Evolutionary conservation across 495 filamentous ascomycete species (phyloP).

Genomic region (Penicillium turbatum): DNA sequence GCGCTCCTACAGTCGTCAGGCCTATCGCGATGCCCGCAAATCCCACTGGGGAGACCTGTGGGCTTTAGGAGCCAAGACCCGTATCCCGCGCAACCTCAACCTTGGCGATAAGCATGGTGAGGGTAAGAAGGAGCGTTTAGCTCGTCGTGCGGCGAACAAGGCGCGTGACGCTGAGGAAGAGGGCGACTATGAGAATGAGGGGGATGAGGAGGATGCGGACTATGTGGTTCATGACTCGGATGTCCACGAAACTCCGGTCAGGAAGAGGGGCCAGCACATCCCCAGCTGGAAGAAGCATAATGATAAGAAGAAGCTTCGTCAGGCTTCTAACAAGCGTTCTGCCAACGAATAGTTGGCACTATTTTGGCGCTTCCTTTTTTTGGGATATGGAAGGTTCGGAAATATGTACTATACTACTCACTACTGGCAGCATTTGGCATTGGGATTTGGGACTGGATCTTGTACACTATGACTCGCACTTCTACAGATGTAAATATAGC

Average conservation of each 20-base stretch:
- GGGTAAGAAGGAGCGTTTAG: slow-evolving; percentile 46
- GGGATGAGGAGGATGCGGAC: slow-evolving; percentile 27
- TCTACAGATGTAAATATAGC: slow-evolving; percentile 18
- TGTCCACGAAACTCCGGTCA: slow-evolving; percentile 18
- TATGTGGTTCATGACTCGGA: slow-evolving; percentile 15
- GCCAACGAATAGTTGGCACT: slow-evolving; percentile 20
- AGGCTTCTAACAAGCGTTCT: slow-evolving; percentile 37
- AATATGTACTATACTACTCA: slow-evolving; percentile 10
- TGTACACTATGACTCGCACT: slow-evolving; percentile 24
- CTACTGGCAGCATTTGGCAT: slow-evolving; percentile 14
- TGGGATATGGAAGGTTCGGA: slow-evolving; percentile 1
- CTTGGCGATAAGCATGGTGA: slow-evolving; percentile 58
- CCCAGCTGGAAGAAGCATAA: slow-evolving; percentile 46
- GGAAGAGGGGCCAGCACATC: slow-evolving; percentile 40
- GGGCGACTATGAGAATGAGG: slow-evolving; percentile 14
- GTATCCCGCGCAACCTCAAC: slow-evolving; percentile 55
- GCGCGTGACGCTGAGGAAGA: slow-evolving; percentile 22
- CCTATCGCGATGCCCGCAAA: slow-evolving; percentile 90
- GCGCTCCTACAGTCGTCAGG: slow-evolving; percentile 69
- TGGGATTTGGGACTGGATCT: slow-evolving; percentile 9
- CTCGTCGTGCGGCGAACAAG: slow-evolving; percentile 33
- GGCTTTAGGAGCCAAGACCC: slow-evolving; percentile 91
- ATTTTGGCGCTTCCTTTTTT: slow-evolving; percentile 15
- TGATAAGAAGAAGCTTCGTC: slow-evolving; percentile 41
- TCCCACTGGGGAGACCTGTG: slow-evolving; percentile 89